These are phyloP conservation scores for Trichoderma gracile DNA, from an alignment of 2,329 filamentous ascomycete genomes.

Conservation along the genomic window DNA sequence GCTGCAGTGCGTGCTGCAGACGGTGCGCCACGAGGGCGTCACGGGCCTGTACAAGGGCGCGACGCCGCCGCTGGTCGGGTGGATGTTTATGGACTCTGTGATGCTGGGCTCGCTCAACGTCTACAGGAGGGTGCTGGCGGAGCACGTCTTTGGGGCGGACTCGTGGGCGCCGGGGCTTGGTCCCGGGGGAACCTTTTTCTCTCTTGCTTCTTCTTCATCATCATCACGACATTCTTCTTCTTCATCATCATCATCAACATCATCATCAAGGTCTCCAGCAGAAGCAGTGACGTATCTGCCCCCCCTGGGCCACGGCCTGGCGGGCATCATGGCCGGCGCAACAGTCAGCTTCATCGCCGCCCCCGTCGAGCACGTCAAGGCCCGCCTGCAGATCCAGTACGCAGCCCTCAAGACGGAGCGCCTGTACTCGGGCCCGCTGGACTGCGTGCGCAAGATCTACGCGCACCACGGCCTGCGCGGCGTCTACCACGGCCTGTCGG, in stretches of 20 bases:
- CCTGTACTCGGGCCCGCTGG: constrained; percentile 82
- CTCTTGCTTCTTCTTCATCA: background rate
- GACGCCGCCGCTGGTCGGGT: constrained; percentile 86
- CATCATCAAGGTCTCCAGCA: constrained; percentile 31
- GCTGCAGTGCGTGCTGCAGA: constrained; percentile 80
- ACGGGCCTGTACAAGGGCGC: constrained; percentile 91
- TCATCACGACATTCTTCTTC: constrained; percentile 1
- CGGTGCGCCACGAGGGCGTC: constrained; percentile 81
- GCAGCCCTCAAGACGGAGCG: constrained; percentile 73
- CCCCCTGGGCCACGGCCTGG: constrained; percentile 78
- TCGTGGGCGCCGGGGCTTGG: constrained; percentile 33
- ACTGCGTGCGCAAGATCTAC: constrained; percentile 73
- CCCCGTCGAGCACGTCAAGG: constrained; percentile 93
- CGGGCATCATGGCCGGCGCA: constrained; percentile 80
- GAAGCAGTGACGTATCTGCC: constrained; percentile 55
- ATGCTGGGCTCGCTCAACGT: constrained; percentile 93
- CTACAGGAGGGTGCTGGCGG: constrained; percentile 80
- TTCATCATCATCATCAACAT: background rate
- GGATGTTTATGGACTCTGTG: constrained; percentile 95
- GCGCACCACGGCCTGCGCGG: constrained; percentile 73
- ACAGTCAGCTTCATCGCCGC: constrained; percentile 93
- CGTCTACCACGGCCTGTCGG: constrained; percentile 80
- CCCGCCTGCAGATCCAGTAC: constrained; percentile 92
- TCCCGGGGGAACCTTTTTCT: constrained; percentile 3
- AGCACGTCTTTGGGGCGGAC: constrained; percentile 69